Evolutionary conservation across 352 stramenopile genomes (phyloP).

Genomic region (Aphanomyces invadans): DNA sequence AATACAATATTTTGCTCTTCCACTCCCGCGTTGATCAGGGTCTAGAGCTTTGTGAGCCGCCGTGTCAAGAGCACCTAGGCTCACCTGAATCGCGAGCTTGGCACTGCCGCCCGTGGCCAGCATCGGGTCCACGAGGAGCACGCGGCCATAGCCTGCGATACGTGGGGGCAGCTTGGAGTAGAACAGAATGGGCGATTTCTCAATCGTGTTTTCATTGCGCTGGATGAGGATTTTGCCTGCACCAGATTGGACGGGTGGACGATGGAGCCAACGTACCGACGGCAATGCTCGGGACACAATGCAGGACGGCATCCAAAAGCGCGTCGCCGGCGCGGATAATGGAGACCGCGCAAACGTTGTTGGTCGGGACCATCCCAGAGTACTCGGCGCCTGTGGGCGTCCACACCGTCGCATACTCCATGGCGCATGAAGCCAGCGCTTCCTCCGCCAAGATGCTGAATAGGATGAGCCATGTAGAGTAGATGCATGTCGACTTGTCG

Average conservation of each 20-base stretch:
- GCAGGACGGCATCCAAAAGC: slow-evolving; percentile 85
- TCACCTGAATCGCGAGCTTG: slow-evolving; percentile 85
- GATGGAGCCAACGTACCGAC: slow-evolving; percentile 42
- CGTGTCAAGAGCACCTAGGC: too few relatives aligned
- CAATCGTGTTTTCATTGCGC: slow-evolving; percentile 84
- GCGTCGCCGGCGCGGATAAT: slow-evolving; percentile 90
- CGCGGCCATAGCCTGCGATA: slow-evolving; percentile 67
- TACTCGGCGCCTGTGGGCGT: slow-evolving; percentile 65
- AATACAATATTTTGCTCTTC: slow-evolving; percentile 89
- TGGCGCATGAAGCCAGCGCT: slow-evolving; percentile 56
- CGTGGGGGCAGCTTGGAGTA: slow-evolving; percentile 92
- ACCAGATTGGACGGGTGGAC: background rate
- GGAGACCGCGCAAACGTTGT: slow-evolving; percentile 85
- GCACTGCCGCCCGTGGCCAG: slow-evolving; percentile 88
- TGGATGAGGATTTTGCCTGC: slow-evolving; percentile 96
- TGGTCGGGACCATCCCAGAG: slow-evolving; percentile 41
- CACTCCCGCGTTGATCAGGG: slow-evolving; percentile 78
- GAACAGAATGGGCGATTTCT: slow-evolving; percentile 85
- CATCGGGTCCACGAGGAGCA: slow-evolving; percentile 97
- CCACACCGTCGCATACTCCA: slow-evolving; percentile 41
- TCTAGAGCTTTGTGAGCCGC: slow-evolving; percentile 35
- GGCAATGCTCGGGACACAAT: slow-evolving; percentile 71
- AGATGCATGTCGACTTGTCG: background rate
- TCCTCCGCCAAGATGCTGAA: slow-evolving; percentile 62
- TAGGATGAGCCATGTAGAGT: background rate